Base-by-base conservation (phyloP, 2,329 filamentous ascomycete genomes). In the Lomentospora prolificans region DNA sequence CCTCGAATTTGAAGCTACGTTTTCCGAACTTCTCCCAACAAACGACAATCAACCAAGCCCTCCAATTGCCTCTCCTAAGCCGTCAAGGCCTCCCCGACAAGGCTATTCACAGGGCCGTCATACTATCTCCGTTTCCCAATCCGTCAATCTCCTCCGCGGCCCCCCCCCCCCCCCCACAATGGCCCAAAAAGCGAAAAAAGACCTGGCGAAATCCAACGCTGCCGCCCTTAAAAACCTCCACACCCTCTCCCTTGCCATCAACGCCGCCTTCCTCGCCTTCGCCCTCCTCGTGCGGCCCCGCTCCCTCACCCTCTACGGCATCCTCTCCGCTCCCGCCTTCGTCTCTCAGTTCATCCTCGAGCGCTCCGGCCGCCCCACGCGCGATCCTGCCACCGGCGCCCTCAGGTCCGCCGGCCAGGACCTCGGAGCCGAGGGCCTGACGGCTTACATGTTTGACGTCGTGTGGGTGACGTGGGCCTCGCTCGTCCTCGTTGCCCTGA, bases 381-480 rank as follows among this genome's bases (percentile, higher is more conserved):
- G 85, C 67, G 81, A 84, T 61, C 68, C 83, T 22, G 72, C 74
- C 25, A 84, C 82, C 51, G 79, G 77, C 12, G 77, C 85, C n/a
- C 76, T 97, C 59, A 84, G 82, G 67, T 82, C 79, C 30, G 76
- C 89, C 0, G 92, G 94, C 46, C 91, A 97, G 68, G 94, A 99
- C 69, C 81, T 99, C 53, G 84, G 87, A 55, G 89, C 90, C 8
- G 80, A 86, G 31, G 94, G 94, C 3, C 73, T 99, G 75, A 97
- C 92, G 9, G 94, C 96, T 72, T 97, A 95, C 76, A 89, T 97
- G 87, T 99, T 95, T 80, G 94, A 99, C 72, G 82, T 96, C 52
- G 76, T 96, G 55, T 97, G 96, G 81, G 90, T 95, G 74, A 96
- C 90, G 0, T 96, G 91, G 85, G 84, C 82, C 9, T 87, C 85